phyloP scores from a whole-genome alignment of 208 protist genomes.

The Wallacemonas rigidus region DNA sequence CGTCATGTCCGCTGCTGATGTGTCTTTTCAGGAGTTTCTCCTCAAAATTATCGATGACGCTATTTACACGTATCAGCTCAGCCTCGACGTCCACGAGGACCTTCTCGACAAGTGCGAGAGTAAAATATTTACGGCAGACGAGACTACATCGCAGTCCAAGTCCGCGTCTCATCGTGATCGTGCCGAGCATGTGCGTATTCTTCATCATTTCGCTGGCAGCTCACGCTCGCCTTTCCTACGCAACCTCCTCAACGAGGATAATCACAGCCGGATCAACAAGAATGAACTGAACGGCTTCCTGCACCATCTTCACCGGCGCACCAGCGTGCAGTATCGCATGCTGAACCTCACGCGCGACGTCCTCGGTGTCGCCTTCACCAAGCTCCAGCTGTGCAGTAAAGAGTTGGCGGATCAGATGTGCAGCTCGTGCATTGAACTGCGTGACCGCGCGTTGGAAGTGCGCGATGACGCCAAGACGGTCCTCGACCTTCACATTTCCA shows the following conservation, averaged over 20 bases:
- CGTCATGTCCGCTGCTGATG: slow-evolving; percentile 60
- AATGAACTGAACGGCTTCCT: slow-evolving; percentile 85
- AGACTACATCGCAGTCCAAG: not conserved
- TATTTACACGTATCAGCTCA: slow-evolving; percentile 74
- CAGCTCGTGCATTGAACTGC: slow-evolving; percentile 67
- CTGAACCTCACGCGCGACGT: slow-evolving; percentile 71
- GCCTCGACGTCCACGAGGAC: slow-evolving; percentile 74
- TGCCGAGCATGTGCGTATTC: slow-evolving; percentile 57
- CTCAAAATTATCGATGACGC: slow-evolving; percentile 84
- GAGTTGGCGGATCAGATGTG: slow-evolving; percentile 80
- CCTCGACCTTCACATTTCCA: slow-evolving; percentile 78
- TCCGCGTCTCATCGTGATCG: slow-evolving; percentile 10
- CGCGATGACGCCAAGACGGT: slow-evolving; percentile 84
- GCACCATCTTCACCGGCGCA: slow-evolving; percentile 85
- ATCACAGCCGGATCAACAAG: slow-evolving; percentile 58
- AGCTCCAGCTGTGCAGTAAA: slow-evolving; percentile 71
- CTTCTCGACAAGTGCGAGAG: slow-evolving; percentile 79
- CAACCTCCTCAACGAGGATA: slow-evolving; percentile 61
- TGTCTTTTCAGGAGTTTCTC: slow-evolving; percentile 87
- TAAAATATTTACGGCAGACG: slow-evolving; percentile 59
- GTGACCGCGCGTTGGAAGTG: slow-evolving; percentile 75
- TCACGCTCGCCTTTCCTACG: slow-evolving; percentile 74
- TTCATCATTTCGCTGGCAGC: slow-evolving; percentile 75
- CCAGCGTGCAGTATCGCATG: slow-evolving; percentile 82
- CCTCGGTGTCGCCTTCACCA: slow-evolving; percentile 72